These are phyloP conservation scores for Boletus sensibilis DNA, from an alignment of 768 basidiomycete genomes.

Conservation along the genomic window DNA sequence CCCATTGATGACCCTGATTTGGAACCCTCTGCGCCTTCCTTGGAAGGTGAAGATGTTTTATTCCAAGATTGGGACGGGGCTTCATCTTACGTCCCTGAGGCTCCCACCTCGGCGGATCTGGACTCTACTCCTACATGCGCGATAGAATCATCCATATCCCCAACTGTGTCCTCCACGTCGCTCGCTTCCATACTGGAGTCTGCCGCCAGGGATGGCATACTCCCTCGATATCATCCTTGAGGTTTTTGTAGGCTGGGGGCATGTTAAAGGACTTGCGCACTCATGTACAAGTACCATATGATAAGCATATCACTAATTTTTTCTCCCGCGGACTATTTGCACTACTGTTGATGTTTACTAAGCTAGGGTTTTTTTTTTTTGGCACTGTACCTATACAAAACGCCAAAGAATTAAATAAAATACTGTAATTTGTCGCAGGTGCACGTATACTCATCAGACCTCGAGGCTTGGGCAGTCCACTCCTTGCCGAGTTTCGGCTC, in stretches of 20 bases:
- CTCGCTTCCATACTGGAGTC: not conserved
- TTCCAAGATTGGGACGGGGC: slow-evolving; percentile 24
- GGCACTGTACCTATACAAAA: too few species aligned
- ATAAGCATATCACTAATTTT: slow-evolving; percentile 26
- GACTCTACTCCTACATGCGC: not conserved
- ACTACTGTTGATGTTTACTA: too few species aligned
- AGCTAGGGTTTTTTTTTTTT: not conserved
- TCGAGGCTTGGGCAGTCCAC: too few species aligned
- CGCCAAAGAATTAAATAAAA: too few species aligned
- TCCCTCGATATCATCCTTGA: slow-evolving; percentile 32
- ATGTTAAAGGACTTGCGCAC: slow-evolving; percentile 8
- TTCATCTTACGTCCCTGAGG: slow-evolving; percentile 5
- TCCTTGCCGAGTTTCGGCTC: too few species aligned
- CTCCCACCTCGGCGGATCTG: not conserved
- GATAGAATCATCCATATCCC: not conserved
- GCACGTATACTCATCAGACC: too few species aligned
- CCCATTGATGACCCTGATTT: slow-evolving; percentile 29
- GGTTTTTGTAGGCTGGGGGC: slow-evolving; percentile 1
- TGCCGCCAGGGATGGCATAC: slow-evolving; percentile 17
- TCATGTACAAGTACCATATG: slow-evolving; percentile 25
- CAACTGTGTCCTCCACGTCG: not conserved
- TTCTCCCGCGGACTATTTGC: not conserved
- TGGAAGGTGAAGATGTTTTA: slow-evolving; percentile 24
- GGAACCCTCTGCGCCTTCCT: slow-evolving; percentile 49
- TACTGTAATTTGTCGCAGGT: too few species aligned